Evolutionary conservation across 768 basidiomycete species (phyloP).

Genomic region (Sistotremastrum niveocremeum): DNA sequence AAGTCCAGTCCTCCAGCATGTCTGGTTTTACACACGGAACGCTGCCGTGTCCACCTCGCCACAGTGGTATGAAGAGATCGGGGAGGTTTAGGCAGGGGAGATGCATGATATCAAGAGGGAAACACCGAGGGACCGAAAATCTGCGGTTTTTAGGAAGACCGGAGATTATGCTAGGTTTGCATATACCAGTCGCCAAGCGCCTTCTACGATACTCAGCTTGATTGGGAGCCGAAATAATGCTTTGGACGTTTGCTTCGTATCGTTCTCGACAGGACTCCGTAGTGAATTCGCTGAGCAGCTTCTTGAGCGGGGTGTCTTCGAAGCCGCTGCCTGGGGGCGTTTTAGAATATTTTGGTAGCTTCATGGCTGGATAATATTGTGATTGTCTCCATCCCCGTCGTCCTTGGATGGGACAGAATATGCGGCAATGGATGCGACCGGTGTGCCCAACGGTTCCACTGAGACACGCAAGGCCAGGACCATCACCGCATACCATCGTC

Average conservation of each 20-base stretch:
- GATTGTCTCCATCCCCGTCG: too few relatives aligned
- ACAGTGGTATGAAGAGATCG: conserved; percentile 4
- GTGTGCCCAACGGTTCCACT: background rate
- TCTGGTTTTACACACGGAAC: background rate
- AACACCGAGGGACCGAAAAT: conserved; percentile 4
- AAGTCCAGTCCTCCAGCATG: too few relatives aligned
- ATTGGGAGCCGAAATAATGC: too few relatives aligned
- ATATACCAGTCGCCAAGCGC: too few relatives aligned
- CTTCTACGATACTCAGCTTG: too few relatives aligned
- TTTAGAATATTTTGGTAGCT: too few relatives aligned
- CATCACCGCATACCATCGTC: background rate
- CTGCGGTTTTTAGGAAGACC: conserved; percentile 5
- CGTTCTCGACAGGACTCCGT: too few relatives aligned
- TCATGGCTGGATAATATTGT: too few relatives aligned
- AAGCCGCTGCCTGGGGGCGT: too few relatives aligned
- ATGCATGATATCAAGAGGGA: conserved; percentile 7
- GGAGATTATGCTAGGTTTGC: conserved; percentile 2
- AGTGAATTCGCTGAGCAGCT: too few relatives aligned
- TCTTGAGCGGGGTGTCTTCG: too few relatives aligned
- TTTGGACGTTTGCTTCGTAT: too few relatives aligned
- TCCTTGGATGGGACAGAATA: background rate
- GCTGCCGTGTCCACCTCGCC: conserved; percentile 3
- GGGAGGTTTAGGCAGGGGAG: conserved; percentile 2
- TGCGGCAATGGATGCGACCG: background rate
- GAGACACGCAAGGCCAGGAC: background rate